Conservation (phyloP, 2,329 filamentous ascomycete species). For the Parastagonospora avenae region DNA sequence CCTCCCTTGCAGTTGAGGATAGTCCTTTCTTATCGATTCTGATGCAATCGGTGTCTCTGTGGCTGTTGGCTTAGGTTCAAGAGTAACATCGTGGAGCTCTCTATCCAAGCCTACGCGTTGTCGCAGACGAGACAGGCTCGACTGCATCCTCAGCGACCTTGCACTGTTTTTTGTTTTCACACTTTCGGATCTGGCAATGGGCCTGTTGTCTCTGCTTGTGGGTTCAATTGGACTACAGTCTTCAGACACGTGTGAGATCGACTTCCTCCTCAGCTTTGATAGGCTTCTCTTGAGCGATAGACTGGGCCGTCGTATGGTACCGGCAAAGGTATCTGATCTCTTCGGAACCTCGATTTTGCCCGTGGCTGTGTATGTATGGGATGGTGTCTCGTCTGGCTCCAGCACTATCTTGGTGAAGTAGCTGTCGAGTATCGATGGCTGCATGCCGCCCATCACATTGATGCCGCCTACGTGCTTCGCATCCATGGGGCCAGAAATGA, state of each 20-base stretch:
- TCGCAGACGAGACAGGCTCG: slow-evolving; percentile 24
- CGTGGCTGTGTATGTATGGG: slow-evolving; percentile 30
- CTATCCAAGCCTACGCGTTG: slow-evolving; percentile 18
- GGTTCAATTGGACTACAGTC: slow-evolving; percentile 6
- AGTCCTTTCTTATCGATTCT: slow-evolving; percentile 1
- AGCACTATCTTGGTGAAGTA: slow-evolving; percentile 23
- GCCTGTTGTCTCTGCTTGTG: slow-evolving; percentile 2
- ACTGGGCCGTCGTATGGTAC: slow-evolving; percentile 30
- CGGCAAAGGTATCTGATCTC: slow-evolving; percentile 34
- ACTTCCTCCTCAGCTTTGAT: slow-evolving; percentile 24
- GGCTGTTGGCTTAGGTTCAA: not conserved
- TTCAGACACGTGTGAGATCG: slow-evolving; percentile 21
- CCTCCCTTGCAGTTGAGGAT: not conserved
- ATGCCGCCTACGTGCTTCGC: slow-evolving; percentile 41
- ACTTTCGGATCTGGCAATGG: slow-evolving; percentile 5
- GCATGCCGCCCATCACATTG: slow-evolving; percentile 26
- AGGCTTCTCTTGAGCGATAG: slow-evolving; percentile 33
- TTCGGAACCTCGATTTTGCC: slow-evolving; percentile 31
- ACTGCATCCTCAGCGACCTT: slow-evolving; percentile 17
- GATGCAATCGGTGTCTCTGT: slow-evolving; percentile 2
- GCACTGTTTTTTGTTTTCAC: not conserved
- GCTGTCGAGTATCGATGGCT: slow-evolving; percentile 19
- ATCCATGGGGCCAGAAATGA: slow-evolving; percentile 42
- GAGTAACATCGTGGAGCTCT: slow-evolving; percentile 4
- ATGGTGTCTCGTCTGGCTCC: slow-evolving; percentile 33